Percentiles rank a stretch among this genome's conserved stretches.
These are phyloP conservation scores for Obba rivulosa DNA, from an alignment of 768 basidiomycete species.

Conservation along the genomic window DNA sequence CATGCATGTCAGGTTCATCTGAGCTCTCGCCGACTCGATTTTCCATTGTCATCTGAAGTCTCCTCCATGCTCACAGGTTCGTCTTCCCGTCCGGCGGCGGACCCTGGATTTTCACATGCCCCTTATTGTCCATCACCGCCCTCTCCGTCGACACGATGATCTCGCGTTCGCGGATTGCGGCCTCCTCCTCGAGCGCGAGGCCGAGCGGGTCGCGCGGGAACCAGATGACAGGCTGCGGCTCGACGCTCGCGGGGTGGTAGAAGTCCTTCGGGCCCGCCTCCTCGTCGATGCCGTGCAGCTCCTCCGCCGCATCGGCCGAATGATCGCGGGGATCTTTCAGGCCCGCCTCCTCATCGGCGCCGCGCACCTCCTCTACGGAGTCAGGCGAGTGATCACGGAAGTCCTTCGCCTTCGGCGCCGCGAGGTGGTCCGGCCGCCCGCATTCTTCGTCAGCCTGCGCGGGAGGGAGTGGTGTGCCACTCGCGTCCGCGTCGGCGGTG, in stretches of 20 bases:
- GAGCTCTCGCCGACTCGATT: too few relatives aligned
- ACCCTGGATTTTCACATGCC: constrained; percentile 50
- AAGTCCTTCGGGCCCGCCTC: constrained; percentile 52
- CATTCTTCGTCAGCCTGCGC: neutral
- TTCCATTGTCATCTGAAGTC: neutral
- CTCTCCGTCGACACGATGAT: constrained; percentile 43
- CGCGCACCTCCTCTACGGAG: constrained; percentile 3
- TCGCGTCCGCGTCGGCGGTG: neutral
- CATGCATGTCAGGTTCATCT: too few relatives aligned
- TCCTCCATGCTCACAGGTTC: neutral
- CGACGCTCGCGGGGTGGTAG: constrained; percentile 76
- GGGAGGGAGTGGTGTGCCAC: neutral
- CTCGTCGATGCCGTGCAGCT: constrained; percentile 18
- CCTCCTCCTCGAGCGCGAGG: constrained; percentile 59
- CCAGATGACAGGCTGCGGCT: constrained; percentile 80
- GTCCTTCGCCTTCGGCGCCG: neutral
- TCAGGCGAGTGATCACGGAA: too few relatives aligned
- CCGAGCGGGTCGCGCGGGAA: constrained; percentile 71
- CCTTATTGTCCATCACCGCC: constrained; percentile 58
- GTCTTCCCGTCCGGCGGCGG: constrained; percentile 32
- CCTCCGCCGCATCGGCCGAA: neutral
- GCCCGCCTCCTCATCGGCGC: constrained; percentile 20
- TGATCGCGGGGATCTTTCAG: constrained; percentile 41
- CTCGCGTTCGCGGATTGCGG: constrained; percentile 45
- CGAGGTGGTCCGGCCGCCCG: neutral